phyloP scores from a whole-genome alignment of 352 stramenopile species.

The Phytophthora pini region DNA sequence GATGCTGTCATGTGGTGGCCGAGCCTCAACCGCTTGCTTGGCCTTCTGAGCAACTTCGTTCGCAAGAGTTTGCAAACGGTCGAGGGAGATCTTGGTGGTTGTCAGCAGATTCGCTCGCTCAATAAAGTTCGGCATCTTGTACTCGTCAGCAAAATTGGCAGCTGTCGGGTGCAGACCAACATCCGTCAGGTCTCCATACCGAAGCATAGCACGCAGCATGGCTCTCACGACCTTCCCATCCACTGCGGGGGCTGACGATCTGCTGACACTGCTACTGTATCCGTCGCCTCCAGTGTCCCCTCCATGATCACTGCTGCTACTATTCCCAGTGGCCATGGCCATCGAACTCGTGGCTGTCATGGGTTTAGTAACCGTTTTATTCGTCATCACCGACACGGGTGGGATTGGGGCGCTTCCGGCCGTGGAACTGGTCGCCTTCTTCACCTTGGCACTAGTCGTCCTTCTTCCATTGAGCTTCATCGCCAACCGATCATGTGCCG shows the following conservation, averaged over 20 bases:
- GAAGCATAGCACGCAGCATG: slow-evolving; percentile 71
- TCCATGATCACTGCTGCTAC: slow-evolving; percentile 50
- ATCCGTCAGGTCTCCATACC: slow-evolving; percentile 83
- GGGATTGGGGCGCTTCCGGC: slow-evolving; percentile 46
- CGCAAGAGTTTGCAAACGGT: slow-evolving; percentile 62
- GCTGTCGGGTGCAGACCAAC: slow-evolving; percentile 61
- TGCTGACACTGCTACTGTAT: slow-evolving; percentile 44
- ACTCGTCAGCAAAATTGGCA: slow-evolving; percentile 77
- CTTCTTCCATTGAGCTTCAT: slow-evolving; percentile 78
- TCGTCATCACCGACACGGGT: slow-evolving; percentile 59
- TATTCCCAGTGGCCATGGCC: slow-evolving; percentile 23
- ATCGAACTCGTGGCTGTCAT: slow-evolving; percentile 32
- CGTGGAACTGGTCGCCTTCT: slow-evolving; percentile 44
- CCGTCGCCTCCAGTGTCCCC: slow-evolving; percentile 41
- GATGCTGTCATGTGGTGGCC: slow-evolving; percentile 69
- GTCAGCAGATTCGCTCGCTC: slow-evolving; percentile 63
- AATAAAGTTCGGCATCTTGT: slow-evolving; percentile 80
- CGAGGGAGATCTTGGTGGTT: slow-evolving; percentile 62
- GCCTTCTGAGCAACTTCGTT: slow-evolving; percentile 67
- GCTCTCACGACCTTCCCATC: slow-evolving; percentile 78
- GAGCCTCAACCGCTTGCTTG: slow-evolving; percentile 55
- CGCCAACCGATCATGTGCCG: slow-evolving; percentile 70
- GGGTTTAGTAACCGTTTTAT: slow-evolving; percentile 37
- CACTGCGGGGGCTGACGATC: slow-evolving; percentile 22
- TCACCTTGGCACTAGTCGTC: slow-evolving; percentile 48